Evolutionary conservation across 768 basidiomycete genomes (phyloP), one percentile per base, ranked within the genome.

Genomic region (Leccinum disarticulatum): DNA sequence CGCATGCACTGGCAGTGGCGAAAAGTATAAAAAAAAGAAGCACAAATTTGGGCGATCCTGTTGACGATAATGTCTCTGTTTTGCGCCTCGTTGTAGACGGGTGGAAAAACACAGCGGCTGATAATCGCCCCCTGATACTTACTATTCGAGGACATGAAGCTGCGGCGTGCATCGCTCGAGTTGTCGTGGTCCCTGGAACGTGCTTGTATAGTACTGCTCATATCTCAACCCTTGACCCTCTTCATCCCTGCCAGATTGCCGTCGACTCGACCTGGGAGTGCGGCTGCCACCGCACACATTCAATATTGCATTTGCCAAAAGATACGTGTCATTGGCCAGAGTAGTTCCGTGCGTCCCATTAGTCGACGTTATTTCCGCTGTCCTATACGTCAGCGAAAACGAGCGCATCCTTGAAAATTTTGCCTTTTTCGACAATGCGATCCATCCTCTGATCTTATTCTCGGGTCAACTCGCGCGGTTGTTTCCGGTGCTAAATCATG

Each of bases 281-380:
- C 61, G 61, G 64, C 67, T 69, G 66, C 68, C 68, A 69, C 66
- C 25, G 49, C n/a, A 25, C 15, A 27, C 41, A 43, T 43, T 43
- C n/a, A 43, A 43, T 43, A 43, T 43, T 11, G 41, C n/a, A 43
- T 43, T 43, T 43, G 7, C 41, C 41, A n/a, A 43, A 43, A n/a
- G 41, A 43, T 19, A 19, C 19, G 41, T 43, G 41, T n/a, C n/a
- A 43, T 43, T 43, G n/a, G n/a, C 41, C n/a, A 43, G 4, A 10
- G 41, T 43, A 43, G 41, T 10, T 43, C 9, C n/a, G 41, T 43
- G 41, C 41, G 41, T 43, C 14, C 14, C 36, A 38, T 41, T 41
- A 43, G 41, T 19, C 10, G n/a, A 43, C 54, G n/a, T 33, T 41
- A 58, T 65, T 27, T 61, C 63, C 55, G 65, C 49, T 51, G 31